A percentile compares a stretch with the other conserved stretches of the same genome.
Evolutionary conservation across 23 red algal genomes (phyloP).

Genomic region (Chondrus crispus): DNA sequence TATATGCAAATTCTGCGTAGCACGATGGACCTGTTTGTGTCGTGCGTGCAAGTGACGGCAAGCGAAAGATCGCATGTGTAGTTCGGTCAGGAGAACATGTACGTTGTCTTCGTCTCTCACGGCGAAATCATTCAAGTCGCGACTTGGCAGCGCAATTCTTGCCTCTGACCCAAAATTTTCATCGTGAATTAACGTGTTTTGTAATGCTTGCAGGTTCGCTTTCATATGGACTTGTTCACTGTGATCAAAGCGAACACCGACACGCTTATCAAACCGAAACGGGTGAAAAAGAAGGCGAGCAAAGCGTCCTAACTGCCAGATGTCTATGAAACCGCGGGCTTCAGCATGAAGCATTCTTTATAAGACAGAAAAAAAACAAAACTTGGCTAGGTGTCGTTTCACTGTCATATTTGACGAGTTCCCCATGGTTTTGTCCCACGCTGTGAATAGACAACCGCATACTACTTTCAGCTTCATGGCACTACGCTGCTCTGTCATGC

Average conservation of each 20-base stretch:
- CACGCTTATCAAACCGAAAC: slow-evolving; percentile 48
- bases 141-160: background rate
- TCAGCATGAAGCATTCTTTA: too few species aligned
- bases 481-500: too few species aligned
- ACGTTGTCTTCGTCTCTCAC: background rate
- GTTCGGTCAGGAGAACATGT: slow-evolving; percentile 49
- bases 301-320: background rate
- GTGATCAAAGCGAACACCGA: slow-evolving; percentile 60
- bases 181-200: background rate
- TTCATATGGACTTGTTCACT: slow-evolving; percentile 70
- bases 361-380: too few species aligned
- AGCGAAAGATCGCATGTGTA: slow-evolving; percentile 56
- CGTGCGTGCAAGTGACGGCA: slow-evolving; percentile 63
- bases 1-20: background rate
- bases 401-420: too few species aligned
- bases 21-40: slow-evolving; percentile 36
- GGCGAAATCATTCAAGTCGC: too few species aligned
- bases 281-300: background rate
- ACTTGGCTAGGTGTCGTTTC: too few species aligned
- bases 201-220: slow-evolving; percentile 20
- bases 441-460: too few species aligned
- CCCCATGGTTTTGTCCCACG: too few species aligned
- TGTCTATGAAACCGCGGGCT: too few species aligned
- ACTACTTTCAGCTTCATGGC: too few species aligned
- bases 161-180: background rate